Conservation (phyloP, 208 protist genomes). For the Borovskyia barvae region DNA sequence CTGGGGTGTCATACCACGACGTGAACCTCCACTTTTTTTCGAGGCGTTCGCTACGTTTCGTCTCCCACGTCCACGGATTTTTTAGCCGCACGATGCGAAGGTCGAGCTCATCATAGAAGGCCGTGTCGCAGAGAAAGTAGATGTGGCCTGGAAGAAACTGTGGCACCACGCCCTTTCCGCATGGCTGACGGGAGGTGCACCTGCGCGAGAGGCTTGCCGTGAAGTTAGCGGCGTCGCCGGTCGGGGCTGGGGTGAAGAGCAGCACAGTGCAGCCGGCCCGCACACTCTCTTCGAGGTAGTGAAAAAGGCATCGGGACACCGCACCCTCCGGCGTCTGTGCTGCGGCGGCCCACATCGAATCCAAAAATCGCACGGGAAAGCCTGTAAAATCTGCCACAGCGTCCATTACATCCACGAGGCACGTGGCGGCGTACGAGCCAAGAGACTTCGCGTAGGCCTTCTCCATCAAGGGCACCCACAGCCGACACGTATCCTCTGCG, state of each 20-base stretch:
- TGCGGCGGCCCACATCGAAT: constrained; percentile 20
- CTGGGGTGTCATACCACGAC: constrained; percentile 53
- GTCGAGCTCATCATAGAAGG: constrained; percentile 40
- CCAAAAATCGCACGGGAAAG: constrained; percentile 42
- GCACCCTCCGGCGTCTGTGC: neutral
- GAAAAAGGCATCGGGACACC: constrained; percentile 19
- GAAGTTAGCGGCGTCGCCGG: constrained; percentile 8
- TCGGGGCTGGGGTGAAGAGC: constrained; percentile 27
- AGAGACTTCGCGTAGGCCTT: constrained; percentile 89
- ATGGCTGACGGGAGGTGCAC: constrained; percentile 27
- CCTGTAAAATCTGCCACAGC: constrained; percentile 65
- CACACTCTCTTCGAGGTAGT: constrained; percentile 27
- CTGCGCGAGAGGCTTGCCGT: constrained; percentile 15
- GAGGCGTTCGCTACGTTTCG: constrained; percentile 5
- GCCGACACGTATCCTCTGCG: constrained; percentile 50
- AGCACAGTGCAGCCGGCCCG: constrained; percentile 26
- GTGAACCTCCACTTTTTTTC: constrained; percentile 44
- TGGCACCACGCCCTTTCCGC: constrained; percentile 22
- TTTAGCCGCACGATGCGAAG: constrained; percentile 52
- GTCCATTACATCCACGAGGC: constrained; percentile 47
- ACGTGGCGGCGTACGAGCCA: constrained; percentile 78
- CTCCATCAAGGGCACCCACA: constrained; percentile 84
- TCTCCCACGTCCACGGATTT: constrained; percentile 61
- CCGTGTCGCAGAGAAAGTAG: constrained; percentile 61
- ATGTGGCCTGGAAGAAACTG: constrained; percentile 65